Conservation (phyloP, 805 yeast genomes). For the Zygosaccharomyces gambellarensis region DNA sequence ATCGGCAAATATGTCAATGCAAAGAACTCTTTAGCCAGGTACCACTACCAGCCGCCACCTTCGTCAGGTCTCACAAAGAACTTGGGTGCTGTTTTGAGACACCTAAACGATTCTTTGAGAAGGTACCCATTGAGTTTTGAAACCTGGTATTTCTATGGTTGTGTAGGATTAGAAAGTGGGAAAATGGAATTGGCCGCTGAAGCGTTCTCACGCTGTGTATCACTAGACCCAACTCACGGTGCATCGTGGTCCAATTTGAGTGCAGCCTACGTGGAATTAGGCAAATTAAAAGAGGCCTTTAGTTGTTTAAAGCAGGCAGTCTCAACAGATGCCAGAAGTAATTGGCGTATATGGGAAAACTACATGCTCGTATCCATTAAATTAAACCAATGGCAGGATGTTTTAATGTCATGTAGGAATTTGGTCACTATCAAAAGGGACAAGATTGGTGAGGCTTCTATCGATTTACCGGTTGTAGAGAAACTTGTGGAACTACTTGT, state of each 20-base stretch:
- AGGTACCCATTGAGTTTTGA: constrained; percentile 70
- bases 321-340: constrained; percentile 61
- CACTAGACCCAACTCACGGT: constrained; percentile 74
- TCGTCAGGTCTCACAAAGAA: constrained; percentile 49
- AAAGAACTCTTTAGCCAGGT: constrained; percentile 73
- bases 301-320: constrained; percentile 80
- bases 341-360: constrained; percentile 92
- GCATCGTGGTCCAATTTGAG: constrained; percentile 91
- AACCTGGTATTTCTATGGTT: constrained; percentile 91
- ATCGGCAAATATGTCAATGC: constrained; percentile 79
- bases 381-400: constrained; percentile 85
- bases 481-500: constrained; percentile 63
- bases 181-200: constrained; percentile 78
- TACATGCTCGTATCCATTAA: constrained; percentile 76
- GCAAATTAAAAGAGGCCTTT: constrained; percentile 71
- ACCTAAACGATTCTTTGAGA: constrained; percentile 68
- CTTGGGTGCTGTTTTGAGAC: constrained; percentile 50
- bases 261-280: constrained; percentile 62
- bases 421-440: constrained; percentile 54
- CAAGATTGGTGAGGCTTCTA: constrained; percentile 54
- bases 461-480: constrained; percentile 74
- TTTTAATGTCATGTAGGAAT: constrained; percentile 64
- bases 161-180: constrained; percentile 71
- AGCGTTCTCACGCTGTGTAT: constrained; percentile 86
- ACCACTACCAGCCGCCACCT: constrained; percentile 61